Evolutionary conservation across 768 basidiomycete genomes (phyloP).

Genomic region (Podaxis rugospora): DNA sequence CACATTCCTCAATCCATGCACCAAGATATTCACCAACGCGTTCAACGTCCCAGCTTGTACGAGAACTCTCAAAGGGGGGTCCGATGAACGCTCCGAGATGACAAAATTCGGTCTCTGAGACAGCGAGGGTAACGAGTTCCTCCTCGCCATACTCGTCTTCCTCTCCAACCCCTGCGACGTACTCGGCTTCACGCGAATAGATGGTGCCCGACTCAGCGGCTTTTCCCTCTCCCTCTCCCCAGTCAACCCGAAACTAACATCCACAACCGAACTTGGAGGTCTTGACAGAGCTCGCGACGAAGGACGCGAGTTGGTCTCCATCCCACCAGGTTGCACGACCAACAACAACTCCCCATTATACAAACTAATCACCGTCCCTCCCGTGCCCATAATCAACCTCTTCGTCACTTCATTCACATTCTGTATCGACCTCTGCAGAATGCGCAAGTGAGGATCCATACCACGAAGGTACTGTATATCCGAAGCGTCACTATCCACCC

Average conservation of each 20-base stretch:
- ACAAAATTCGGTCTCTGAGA: constrained; percentile 57
- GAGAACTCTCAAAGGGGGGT: constrained; percentile 69
- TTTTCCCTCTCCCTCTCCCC: constrained; percentile 30
- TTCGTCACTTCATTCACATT: constrained; percentile 28
- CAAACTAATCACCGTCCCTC: constrained; percentile 68
- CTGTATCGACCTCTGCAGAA: constrained; percentile 26
- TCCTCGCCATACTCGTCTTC: constrained; percentile 69
- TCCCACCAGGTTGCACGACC: constrained; percentile 53
- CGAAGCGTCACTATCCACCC: constrained; percentile 64
- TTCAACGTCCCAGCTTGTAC: constrained; percentile 79
- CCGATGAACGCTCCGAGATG: constrained; percentile 58
- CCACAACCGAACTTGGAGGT: constrained; percentile 62
- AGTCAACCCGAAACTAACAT: constrained; percentile 22
- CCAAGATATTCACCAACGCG: constrained; percentile 67
- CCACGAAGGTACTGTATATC: constrained; percentile 58
- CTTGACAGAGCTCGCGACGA: constrained; percentile 61
- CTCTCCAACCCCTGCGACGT: constrained; percentile 66
- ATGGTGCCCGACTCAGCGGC: constrained; percentile 55
- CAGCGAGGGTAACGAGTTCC: constrained; percentile 77
- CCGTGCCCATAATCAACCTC: constrained; percentile 40
- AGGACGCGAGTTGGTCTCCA: constrained; percentile 49
- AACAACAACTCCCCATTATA: constrained; percentile 73
- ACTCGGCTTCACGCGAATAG: constrained; percentile 74
- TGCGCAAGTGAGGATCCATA: constrained; percentile 39
- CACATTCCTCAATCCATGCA: constrained; percentile 72